phyloP scores from a whole-genome alignment of 2,329 filamentous ascomycete species.

The Fusarium chuoi region DNA sequence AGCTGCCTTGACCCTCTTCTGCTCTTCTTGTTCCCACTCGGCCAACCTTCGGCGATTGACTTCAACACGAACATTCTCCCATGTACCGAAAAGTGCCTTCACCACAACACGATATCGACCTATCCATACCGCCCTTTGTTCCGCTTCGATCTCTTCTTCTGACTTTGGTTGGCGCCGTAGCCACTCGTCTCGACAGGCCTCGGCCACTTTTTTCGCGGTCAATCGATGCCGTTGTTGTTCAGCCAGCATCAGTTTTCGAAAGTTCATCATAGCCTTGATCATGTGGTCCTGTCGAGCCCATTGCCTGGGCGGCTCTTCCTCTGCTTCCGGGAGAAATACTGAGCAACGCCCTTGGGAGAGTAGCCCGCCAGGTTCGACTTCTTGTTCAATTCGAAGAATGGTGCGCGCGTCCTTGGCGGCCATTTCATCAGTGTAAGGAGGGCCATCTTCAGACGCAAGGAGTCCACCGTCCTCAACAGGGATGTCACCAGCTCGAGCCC shows the following conservation, averaged over 20 bases:
- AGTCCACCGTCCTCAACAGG: conserved; percentile 69
- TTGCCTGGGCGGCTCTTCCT: conserved; percentile 78
- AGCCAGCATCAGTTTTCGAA: conserved; percentile 80
- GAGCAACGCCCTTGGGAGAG: conserved; percentile 77
- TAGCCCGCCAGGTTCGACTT: conserved; percentile 78
- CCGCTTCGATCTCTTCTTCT: conserved; percentile 82
- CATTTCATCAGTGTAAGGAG: conserved; percentile 68
- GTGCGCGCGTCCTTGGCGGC: conserved; percentile 74
- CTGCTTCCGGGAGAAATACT: conserved; percentile 76
- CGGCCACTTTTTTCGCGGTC: conserved; percentile 82
- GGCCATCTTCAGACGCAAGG: conserved; percentile 65
- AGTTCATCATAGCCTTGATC: conserved; percentile 79
- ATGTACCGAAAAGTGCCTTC: conserved; percentile 64
- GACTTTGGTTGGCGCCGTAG: conserved; percentile 77
- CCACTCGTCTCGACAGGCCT: conserved; percentile 82
- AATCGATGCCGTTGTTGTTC: conserved; percentile 82
- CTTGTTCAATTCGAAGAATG: conserved; percentile 77
- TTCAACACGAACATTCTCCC: conserved; percentile 72
- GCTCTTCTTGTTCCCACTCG: conserved; percentile 73
- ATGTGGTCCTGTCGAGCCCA: conserved; percentile 92
- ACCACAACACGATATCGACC: conserved; percentile 78
- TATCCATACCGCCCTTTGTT: conserved; percentile 75
- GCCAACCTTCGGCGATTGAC: conserved; percentile 69
- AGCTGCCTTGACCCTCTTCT: conserved; percentile 72
- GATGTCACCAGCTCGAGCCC: conserved; percentile 60